Evolutionary conservation across 2,329 filamentous ascomycete genomes (phyloP).

Genomic region (Clonostachys rosea): DNA sequence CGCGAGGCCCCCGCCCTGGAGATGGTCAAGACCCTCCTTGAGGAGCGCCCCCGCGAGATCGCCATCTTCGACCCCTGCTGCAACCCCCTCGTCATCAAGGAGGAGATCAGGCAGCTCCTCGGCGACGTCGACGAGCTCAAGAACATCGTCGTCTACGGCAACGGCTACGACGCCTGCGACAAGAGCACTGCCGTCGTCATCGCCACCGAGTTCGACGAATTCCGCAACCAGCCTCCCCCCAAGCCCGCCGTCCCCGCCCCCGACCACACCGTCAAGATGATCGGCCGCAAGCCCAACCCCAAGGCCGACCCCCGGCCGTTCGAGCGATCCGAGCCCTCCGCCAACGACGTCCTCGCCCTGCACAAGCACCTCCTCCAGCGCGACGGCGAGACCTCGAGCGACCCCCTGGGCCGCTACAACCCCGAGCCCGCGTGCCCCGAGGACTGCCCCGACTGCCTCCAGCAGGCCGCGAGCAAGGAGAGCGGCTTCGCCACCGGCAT

Average conservation of each 20-base stretch:
- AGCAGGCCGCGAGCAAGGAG: slow-evolving; percentile 29
- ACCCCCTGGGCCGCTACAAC: slow-evolving; percentile 41
- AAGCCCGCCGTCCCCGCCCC: slow-evolving; percentile 15
- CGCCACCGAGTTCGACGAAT: slow-evolving; percentile 54
- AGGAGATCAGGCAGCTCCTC: slow-evolving; percentile 42
- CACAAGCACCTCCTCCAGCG: slow-evolving; percentile 39
- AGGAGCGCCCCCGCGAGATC: slow-evolving; percentile 60
- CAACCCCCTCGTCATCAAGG: slow-evolving; percentile 42
- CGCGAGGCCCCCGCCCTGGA: slow-evolving; percentile 66
- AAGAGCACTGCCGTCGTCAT: slow-evolving; percentile 45
- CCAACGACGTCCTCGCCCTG: slow-evolving; percentile 40
- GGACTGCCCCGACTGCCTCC: slow-evolving; percentile 45
- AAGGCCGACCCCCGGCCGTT: slow-evolving; percentile 44
- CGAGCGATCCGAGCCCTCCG: slow-evolving; percentile 25
- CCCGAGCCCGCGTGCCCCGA: slow-evolving; percentile 36
- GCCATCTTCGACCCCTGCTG: slow-evolving; percentile 66
- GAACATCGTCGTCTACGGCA: slow-evolving; percentile 40
- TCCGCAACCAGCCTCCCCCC: slow-evolving; percentile 34
- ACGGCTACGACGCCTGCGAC: slow-evolving; percentile 43
- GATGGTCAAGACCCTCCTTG: slow-evolving; percentile 60
- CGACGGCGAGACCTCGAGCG: slow-evolving; percentile 18
- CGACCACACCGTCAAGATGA: slow-evolving; percentile 17
- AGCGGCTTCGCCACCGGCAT: slow-evolving; percentile 34
- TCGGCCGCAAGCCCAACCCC: slow-evolving; percentile 28
- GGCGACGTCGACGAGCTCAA: slow-evolving; percentile 30